Conservation (phyloP, 371 early-diverging fungal genomes). For the Smittium culicis region DNA sequence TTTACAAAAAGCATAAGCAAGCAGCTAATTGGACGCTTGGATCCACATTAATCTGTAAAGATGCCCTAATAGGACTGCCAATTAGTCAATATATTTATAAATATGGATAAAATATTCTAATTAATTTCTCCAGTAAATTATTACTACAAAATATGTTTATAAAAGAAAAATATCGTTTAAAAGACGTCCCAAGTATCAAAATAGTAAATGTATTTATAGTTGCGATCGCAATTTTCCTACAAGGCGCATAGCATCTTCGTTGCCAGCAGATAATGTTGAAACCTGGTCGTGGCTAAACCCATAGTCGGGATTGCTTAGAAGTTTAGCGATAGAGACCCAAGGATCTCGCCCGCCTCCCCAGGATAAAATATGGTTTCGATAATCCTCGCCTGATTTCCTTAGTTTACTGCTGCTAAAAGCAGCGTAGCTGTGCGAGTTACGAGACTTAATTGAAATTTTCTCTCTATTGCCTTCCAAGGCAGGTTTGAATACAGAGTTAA, state of each 20-base stretch:
- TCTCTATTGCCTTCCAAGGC: slow-evolving; percentile 19
- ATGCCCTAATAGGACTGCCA: no score
- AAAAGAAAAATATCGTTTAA: no score
- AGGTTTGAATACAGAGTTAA: slow-evolving; percentile 51
- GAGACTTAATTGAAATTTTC: not conserved
- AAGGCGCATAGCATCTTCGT: slow-evolving; percentile 49
- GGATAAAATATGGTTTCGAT: slow-evolving; percentile 57
- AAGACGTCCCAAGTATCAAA: no score
- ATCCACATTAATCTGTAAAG: no score
- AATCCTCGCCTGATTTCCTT: slow-evolving; percentile 35
- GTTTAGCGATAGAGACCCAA: slow-evolving; percentile 58
- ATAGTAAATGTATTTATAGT: no score
- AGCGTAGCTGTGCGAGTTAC: slow-evolving; percentile 25
- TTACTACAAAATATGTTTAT: no score
- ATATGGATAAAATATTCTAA: no score
- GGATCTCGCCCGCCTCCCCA: slow-evolving; percentile 94
- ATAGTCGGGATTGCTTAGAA: slow-evolving; percentile 45
- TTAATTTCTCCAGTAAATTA: no score
- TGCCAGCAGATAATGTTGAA: slow-evolving; percentile 39
- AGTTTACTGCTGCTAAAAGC: not conserved
- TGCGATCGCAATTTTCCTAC: slow-evolving; percentile 56
- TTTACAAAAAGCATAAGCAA: no score
- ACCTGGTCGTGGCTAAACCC: slow-evolving; percentile 13
- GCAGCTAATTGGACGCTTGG: no score
- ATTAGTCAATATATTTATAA: no score